Evolutionary conservation across 768 basidiomycete species (phyloP), one percentile per base, ranked within the genome.

Genomic region (Russula brevipes): DNA sequence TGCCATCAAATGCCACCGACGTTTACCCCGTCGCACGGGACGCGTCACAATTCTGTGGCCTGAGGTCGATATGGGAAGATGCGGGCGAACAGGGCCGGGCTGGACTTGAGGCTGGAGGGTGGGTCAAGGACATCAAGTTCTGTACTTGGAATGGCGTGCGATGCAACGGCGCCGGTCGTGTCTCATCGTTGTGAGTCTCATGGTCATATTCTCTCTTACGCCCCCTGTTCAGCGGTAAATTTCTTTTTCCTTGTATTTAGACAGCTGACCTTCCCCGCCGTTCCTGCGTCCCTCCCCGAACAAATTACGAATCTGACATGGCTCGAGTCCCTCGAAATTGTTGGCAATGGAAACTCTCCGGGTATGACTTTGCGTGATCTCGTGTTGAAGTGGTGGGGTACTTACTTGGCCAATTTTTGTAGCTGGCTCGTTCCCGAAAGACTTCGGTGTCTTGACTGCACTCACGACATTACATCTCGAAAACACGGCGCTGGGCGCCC

Each of bases 81-180:
- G 69, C 78, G 10, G 69, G 73, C 16, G 64, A 70, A 16, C 69
- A 72, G 56, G 78, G 77, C 1, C 80, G 80, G 68, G 67, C 73
- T 1, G 71, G 69, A 0, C 73, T 82, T 9, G 72, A 74, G 53
- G 76, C 75, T 24, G 75, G 74, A 2, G 76, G 76, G 6, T 82
- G 81, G 81, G 73, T 75, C 52, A 76, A 78, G 64, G 77, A 81
- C 54, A 66, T 76, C 44, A 72, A 74, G 54, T 79, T 79, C 64
- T 82, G 81, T 65, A 70, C 74, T 1, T 82, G 81, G 81, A 71
- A 65, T 7, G 82, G 82, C 3, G 76, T 82, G 4, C 68, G 65
- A 35, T 82, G 81, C 64, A 75, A 78, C 67, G 68, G 72, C 5
- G 70, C 72, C 30, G 80, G 80, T 4, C 67, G 70, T 35, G 75